phyloP scores from a whole-genome alignment of 2,329 filamentous ascomycete species.

The Hypoxylon sp. region DNA sequence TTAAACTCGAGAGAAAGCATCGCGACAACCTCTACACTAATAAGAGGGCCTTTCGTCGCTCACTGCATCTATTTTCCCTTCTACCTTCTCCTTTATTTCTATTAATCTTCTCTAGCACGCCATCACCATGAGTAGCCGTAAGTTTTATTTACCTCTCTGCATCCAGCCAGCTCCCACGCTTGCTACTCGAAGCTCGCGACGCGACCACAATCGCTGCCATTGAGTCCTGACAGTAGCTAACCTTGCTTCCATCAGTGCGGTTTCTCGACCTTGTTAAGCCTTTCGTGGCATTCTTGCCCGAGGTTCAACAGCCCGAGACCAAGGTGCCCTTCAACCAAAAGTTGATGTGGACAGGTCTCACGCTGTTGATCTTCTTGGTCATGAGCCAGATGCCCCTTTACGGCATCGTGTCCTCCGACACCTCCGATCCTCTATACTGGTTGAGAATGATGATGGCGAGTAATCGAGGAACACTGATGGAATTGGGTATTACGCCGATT shows the following conservation, averaged over 20 bases:
- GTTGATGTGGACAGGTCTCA: slow-evolving; percentile 95
- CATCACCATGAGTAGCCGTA: slow-evolving; percentile 57
- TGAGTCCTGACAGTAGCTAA: slow-evolving; percentile 46
- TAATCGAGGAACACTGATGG: slow-evolving; percentile 97
- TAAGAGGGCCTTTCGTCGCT: slow-evolving; percentile 51
- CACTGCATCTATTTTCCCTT: slow-evolving; percentile 42
- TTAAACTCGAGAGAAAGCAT: slow-evolving; percentile 48
- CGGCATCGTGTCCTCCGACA: slow-evolving; percentile 98
- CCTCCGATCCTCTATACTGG: slow-evolving; percentile 99
- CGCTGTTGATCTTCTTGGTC: slow-evolving; percentile 98
- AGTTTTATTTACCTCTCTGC: slow-evolving; percentile 48
- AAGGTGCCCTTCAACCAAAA: slow-evolving; percentile 99
- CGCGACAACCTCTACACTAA: slow-evolving; percentile 53
- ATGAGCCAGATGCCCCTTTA: slow-evolving; percentile 99
- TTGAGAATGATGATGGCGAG: slow-evolving; percentile 99
- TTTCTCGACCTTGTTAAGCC: slow-evolving; percentile 99
- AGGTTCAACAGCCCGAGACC: slow-evolving; percentile 98
- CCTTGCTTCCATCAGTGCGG: slow-evolving; percentile 75
- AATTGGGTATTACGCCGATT: slow-evolving; percentile 97
- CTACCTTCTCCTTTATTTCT: slow-evolving; percentile 45
- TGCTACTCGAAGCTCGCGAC: slow-evolving; percentile 29
- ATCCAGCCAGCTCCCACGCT: slow-evolving; percentile 17
- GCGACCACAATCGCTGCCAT: slow-evolving; percentile 44
- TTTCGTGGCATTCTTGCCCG: slow-evolving; percentile 98
- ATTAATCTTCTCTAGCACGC: slow-evolving; percentile 41